These are phyloP conservation scores for Aspergillus tubingensis DNA, from an alignment of 2,329 filamentous ascomycete genomes.

Conservation along the genomic window DNA sequence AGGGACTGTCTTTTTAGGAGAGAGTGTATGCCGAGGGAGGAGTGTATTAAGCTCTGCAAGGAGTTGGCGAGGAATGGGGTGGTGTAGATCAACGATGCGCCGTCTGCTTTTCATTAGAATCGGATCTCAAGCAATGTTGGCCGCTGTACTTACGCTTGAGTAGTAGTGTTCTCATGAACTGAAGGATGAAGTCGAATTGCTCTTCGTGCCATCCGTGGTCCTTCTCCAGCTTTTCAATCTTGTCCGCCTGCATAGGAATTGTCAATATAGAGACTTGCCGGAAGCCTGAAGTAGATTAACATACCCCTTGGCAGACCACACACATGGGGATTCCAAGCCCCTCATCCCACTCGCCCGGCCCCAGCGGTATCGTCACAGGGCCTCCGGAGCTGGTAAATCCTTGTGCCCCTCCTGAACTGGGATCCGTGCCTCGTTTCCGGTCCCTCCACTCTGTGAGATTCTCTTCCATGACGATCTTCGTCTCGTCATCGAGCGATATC, in stretches of 20 bases:
- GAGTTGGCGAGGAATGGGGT: constrained; percentile 74
- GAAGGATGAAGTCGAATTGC: constrained; percentile 92
- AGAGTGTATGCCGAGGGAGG: constrained; percentile 81
- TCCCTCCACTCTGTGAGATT: constrained; percentile 79
- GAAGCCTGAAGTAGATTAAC: constrained; percentile 28
- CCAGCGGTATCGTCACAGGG: constrained; percentile 72
- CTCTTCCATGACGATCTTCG: constrained; percentile 82
- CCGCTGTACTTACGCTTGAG: constrained; percentile 70
- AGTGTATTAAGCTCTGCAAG: constrained; percentile 77
- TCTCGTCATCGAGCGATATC: constrained; percentile 70
- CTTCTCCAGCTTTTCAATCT: constrained; percentile 86
- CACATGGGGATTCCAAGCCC: constrained; percentile 82
- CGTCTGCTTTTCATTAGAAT: constrained; percentile 56
- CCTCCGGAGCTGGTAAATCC: constrained; percentile 63
- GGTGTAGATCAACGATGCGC: constrained; percentile 82
- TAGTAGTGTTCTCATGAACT: constrained; percentile 86
- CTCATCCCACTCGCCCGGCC: constrained; percentile 91
- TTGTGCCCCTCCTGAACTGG: constrained; percentile 57
- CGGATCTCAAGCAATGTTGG: neutral
- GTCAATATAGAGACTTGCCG: constrained; percentile 20
- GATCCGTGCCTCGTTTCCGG: constrained; percentile 64
- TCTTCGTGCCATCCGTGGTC: constrained; percentile 93
- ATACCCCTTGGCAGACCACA: constrained; percentile 92
- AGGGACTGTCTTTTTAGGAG: constrained; percentile 75
- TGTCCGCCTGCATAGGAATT: constrained; percentile 64